A percentile compares a stretch with the other conserved stretches of the same genome.
Conservation (phyloP, 805 yeast species). For the Candida awuae region DNA sequence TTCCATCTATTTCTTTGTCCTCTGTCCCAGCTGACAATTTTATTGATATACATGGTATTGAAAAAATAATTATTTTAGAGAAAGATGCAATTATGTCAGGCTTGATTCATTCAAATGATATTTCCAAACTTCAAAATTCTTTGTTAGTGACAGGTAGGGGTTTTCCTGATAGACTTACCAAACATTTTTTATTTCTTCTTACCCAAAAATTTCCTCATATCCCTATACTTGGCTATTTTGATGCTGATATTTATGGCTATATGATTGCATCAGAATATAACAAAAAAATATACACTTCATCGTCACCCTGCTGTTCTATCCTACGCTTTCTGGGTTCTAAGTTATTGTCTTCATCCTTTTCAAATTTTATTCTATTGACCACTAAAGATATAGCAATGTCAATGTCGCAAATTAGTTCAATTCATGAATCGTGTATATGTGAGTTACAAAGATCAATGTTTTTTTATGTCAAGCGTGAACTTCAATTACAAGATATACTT, state of each 20-base stretch:
- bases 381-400: conserved; percentile 3
- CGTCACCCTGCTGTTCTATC: not conserved
- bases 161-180: conserved; percentile 52
- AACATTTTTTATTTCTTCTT: conserved; percentile 27
- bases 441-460: conserved; percentile 13
- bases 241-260: conserved; percentile 60
- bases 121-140: not conserved
- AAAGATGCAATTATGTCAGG: conserved; percentile 44
- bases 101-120: conserved; percentile 13
- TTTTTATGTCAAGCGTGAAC: conserved; percentile 12
- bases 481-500: not conserved
- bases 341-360: conserved; percentile 1
- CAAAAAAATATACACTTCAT: not conserved
- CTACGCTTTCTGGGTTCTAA: conserved; percentile 6
- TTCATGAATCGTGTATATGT: not conserved
- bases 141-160: conserved; percentile 55
- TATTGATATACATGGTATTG: conserved; percentile 4
- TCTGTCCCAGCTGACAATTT: conserved; percentile 17
- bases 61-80: conserved; percentile 37
- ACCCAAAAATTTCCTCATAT: conserved; percentile 18
- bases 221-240: conserved; percentile 44
- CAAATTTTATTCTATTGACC: conserved; percentile 2
- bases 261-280: conserved; percentile 38
- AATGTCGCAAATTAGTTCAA: not conserved
- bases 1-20: conserved; percentile 33